phyloP scores from a whole-genome alignment of 2,329 filamentous ascomycete genomes.

The Penicillium decumbens region DNA sequence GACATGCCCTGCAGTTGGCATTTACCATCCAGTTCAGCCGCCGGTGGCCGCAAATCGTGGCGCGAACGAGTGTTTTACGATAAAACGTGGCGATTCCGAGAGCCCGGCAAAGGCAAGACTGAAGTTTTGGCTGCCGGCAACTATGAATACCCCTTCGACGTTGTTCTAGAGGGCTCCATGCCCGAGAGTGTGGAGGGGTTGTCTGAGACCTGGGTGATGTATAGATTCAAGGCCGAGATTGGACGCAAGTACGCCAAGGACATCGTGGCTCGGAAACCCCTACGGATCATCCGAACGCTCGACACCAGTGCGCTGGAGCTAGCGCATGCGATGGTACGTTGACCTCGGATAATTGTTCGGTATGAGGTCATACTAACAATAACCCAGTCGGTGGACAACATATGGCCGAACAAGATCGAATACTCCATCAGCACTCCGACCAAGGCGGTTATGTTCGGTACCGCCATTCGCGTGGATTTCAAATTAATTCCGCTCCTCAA shows the following conservation, averaged over 20 bases:
- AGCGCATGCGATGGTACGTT: conserved; percentile 71
- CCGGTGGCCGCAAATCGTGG: conserved; percentile 37
- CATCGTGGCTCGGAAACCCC: conserved; percentile 70
- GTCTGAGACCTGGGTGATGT: conserved; percentile 78
- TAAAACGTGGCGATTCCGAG: conserved; percentile 68
- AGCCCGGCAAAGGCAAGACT: conserved; percentile 45
- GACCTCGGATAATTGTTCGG: not conserved
- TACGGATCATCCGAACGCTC: conserved; percentile 72
- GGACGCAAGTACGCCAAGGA: conserved; percentile 88
- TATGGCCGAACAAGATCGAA: conserved; percentile 96
- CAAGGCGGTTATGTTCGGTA: conserved; percentile 91
- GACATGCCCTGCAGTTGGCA: conserved; percentile 27
- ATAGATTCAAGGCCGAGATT: conserved; percentile 85
- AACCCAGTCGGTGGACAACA: conserved; percentile 73
- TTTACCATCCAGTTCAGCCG: conserved; percentile 35
- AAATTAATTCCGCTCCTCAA: conserved; percentile 84
- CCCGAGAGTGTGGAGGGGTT: conserved; percentile 90
- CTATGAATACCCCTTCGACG: conserved; percentile 78
- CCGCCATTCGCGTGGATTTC: conserved; percentile 77
- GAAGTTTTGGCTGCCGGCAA: conserved; percentile 66
- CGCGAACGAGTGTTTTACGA: conserved; percentile 55
- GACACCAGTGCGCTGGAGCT: conserved; percentile 72
- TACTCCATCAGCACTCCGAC: conserved; percentile 91
- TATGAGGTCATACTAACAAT: conserved; percentile 13
- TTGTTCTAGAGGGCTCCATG: conserved; percentile 61